phyloP scores from a whole-genome alignment of 2,329 filamentous ascomycete genomes.

The Penicillium rolfsii region DNA sequence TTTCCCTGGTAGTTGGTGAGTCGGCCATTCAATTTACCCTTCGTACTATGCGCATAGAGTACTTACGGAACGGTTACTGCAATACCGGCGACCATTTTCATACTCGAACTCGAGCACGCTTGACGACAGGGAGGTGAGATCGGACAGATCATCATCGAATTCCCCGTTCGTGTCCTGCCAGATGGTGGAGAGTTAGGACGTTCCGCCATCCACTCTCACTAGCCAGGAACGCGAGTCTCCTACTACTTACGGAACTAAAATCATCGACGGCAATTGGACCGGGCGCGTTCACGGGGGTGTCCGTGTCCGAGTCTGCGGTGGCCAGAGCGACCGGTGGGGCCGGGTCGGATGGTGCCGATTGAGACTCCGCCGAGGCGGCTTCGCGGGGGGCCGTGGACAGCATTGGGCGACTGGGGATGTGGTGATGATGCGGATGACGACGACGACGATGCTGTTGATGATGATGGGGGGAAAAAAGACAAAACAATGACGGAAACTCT shows the following conservation, averaged over 20 bases:
- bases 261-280: constrained; percentile 21
- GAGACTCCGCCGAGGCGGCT: not conserved
- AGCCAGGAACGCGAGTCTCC: constrained; percentile 6
- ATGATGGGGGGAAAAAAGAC: not conserved
- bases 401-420: not conserved
- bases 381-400: not conserved
- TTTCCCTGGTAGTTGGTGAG: constrained; percentile 12
- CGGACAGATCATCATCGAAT: constrained; percentile 19
- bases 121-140: constrained; percentile 26
- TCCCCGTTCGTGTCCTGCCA: constrained; percentile 16
- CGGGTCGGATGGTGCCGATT: not conserved
- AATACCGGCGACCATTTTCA: constrained; percentile 46
- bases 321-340: not conserved
- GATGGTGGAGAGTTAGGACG: constrained; percentile 2
- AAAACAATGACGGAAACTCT: not conserved
- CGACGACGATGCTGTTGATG: not conserved
- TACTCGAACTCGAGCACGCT: constrained; percentile 42
- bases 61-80: constrained; percentile 33
- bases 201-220: no score
- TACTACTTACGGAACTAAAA: constrained; percentile 19
- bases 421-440: no score
- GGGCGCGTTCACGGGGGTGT: constrained; percentile 9
- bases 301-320: not conserved
- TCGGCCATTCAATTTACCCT: not conserved
- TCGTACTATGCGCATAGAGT: not conserved